Evolutionary conservation across 2,329 filamentous ascomycete species (phyloP).

Genomic region (Trichoderma aggressivum): DNA sequence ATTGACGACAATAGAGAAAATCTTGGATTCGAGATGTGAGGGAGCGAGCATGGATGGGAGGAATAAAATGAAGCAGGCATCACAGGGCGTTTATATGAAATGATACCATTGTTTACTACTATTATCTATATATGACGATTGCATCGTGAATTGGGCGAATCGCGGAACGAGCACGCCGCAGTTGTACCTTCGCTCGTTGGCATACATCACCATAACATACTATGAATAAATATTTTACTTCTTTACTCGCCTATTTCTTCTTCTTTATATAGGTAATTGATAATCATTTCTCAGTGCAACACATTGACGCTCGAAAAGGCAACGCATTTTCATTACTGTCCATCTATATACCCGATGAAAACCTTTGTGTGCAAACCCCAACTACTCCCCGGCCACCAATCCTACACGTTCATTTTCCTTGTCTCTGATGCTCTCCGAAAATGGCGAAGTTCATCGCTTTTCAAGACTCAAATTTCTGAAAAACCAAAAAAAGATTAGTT

Average conservation of each 20-base stretch:
- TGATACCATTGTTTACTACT: constrained; percentile 2
- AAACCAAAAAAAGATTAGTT: background rate
- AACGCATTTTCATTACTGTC: constrained; percentile 16
- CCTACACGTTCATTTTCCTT: background rate
- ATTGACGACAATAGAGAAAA: constrained; percentile 59
- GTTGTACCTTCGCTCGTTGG: background rate
- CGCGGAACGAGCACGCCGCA: background rate
- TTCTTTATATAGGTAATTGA: too few relatives aligned
- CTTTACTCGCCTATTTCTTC: background rate
- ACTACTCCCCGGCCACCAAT: background rate
- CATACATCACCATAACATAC: background rate
- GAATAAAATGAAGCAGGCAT: background rate
- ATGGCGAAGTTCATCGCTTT: background rate
- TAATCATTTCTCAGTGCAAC: background rate
- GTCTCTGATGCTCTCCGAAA: background rate
- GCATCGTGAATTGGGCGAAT: background rate
- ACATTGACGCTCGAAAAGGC: background rate
- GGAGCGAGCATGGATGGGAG: background rate
- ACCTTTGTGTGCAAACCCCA: background rate
- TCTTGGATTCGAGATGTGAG: constrained; percentile 49
- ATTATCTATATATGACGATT: background rate
- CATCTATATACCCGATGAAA: constrained; percentile 10
- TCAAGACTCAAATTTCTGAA: background rate
- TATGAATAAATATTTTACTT: background rate
- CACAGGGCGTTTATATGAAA: constrained; percentile 14